Conservation (phyloP, 768 basidiomycete species). For the Pisolithus tinctorius region DNA sequence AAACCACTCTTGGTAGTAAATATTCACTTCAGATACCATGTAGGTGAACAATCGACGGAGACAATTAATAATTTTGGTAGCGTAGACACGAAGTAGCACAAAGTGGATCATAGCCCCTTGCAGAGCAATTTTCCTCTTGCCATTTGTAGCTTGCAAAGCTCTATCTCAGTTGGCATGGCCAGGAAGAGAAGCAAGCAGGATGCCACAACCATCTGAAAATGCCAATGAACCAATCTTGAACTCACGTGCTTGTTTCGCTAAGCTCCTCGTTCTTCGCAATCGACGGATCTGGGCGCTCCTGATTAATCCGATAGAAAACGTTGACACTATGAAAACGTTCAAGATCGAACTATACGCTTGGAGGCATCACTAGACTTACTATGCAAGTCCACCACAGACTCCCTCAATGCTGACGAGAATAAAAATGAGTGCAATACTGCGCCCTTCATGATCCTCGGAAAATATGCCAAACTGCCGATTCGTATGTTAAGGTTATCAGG, state of each 20-base stretch:
- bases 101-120: conserved; percentile 39
- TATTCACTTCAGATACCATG: no score
- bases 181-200: conserved; percentile 36
- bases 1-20: no score
- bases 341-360: not conserved
- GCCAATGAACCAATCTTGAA: conserved; percentile 90
- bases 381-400: conserved; percentile 86
- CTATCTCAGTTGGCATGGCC: conserved; percentile 50
- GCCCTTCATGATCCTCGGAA: conserved; percentile 32
- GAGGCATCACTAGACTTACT: conserved; percentile 45
- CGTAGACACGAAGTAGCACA: no score
- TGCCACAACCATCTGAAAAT: conserved; percentile 79
- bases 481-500: conserved; percentile 53
- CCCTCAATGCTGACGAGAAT: conserved; percentile 82
- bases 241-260: conserved; percentile 69
- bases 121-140: conserved; percentile 67
- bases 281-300: conserved; percentile 49
- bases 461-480: conserved; percentile 69
- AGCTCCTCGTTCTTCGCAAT: conserved; percentile 46
- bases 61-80: no score
- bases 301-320: conserved; percentile 78
- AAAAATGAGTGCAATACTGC: conserved; percentile 62
- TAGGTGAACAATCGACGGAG: no score
- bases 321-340: conserved; percentile 54
- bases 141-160: conserved; percentile 69